These are phyloP conservation scores for Chenopodium formosanum DNA, from an alignment of 148 eudicot genomes.

Conservation along the genomic window DNA sequence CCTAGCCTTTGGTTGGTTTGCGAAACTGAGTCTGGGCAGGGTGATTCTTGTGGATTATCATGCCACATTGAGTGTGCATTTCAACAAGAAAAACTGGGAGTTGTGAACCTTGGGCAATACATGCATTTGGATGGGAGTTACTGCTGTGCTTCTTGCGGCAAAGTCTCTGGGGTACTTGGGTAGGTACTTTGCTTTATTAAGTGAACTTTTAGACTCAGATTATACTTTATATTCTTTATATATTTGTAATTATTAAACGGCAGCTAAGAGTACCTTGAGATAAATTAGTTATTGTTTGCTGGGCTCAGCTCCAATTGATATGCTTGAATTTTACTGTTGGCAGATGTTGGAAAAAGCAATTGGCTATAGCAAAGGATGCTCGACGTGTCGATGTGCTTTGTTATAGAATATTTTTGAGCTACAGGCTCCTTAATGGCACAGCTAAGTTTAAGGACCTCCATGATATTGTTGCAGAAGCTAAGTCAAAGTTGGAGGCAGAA, in stretches of 20 bases:
- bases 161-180: conserved; percentile 84
- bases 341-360: conserved; percentile 94
- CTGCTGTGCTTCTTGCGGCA: conserved; percentile 92
- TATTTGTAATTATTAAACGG: not conserved
- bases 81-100: conserved; percentile 61
- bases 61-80: conserved; percentile 94
- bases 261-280: not conserved
- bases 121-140: conserved; percentile 89
- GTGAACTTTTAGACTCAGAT: not conserved
- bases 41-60: conserved; percentile 72
- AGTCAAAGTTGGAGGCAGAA: conserved; percentile 68
- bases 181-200: conserved; percentile 38
- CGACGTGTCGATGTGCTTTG: conserved; percentile 83
- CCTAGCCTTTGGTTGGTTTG: conserved; percentile 94
- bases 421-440: conserved; percentile 74
- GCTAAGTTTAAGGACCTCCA: conserved; percentile 72
- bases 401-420: conserved; percentile 67
- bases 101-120: conserved; percentile 67
- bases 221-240: not conserved
- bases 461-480: conserved; percentile 64
- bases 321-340: conserved; percentile 10
- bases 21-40: conserved; percentile 50
- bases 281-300: not conserved
- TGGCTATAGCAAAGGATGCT: conserved; percentile 75
- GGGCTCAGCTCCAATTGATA: conserved; percentile 6